Percentiles rank a stretch among this genome's conserved stretches.
Conservation (phyloP, 148 eudicot species). For the Drosera capensis region DNA sequence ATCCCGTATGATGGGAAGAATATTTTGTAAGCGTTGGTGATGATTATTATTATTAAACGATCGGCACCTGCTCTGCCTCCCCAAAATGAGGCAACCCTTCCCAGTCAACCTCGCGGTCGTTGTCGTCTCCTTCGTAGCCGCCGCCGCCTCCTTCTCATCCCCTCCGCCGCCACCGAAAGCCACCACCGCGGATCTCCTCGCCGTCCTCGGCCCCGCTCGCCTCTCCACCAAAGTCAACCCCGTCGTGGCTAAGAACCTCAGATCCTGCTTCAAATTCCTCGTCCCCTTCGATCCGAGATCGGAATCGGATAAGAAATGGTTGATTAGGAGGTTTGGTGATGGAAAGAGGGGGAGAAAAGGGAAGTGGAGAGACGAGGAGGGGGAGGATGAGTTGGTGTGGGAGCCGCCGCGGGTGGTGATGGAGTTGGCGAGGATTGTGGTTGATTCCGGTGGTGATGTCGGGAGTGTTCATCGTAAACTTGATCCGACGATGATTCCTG, state of each 20-base stretch:
- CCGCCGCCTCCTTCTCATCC: slow-evolving; percentile 13
- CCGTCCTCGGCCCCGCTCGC: slow-evolving; percentile 47
- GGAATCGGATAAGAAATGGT: not conserved
- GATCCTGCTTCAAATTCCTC: slow-evolving; percentile 69
- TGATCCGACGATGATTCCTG: slow-evolving; percentile 53
- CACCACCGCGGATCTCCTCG: slow-evolving; percentile 48
- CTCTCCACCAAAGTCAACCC: slow-evolving; percentile 37
- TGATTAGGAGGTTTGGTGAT: slow-evolving; percentile 10
- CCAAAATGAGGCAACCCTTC: too few species aligned
- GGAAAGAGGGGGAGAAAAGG: not conserved
- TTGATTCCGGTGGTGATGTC: slow-evolving; percentile 75
- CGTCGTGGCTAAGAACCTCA: slow-evolving; percentile 23
- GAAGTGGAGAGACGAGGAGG: slow-evolving; percentile 1
- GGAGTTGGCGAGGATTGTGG: slow-evolving; percentile 69
- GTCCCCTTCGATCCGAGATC: slow-evolving; percentile 34
- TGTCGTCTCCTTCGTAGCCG: too few species aligned
- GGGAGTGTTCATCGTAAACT: slow-evolving; percentile 37
- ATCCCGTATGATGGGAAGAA: too few species aligned
- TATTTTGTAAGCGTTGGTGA: too few species aligned
- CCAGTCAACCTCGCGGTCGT: too few species aligned
- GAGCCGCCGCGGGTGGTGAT: slow-evolving; percentile 55
- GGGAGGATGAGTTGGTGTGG: slow-evolving; percentile 42
- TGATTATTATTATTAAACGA: too few species aligned
- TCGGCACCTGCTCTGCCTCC: too few species aligned
- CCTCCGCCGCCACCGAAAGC: slow-evolving; percentile 25